These are phyloP conservation scores for Asterophora lycoperdoides DNA, from an alignment of 768 basidiomycete species.

Conservation along the genomic window DNA sequence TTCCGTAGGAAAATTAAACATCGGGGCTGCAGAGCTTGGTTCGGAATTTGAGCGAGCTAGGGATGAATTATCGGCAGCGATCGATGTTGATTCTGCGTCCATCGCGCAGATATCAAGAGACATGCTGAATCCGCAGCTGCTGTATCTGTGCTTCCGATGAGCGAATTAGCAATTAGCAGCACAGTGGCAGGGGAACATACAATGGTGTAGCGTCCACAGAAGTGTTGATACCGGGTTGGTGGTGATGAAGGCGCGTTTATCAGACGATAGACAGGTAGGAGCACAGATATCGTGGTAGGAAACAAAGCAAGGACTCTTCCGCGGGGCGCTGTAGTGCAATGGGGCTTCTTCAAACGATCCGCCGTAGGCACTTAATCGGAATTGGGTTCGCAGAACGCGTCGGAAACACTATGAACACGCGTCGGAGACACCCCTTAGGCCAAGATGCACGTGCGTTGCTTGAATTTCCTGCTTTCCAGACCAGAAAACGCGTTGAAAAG, in stretches of 20 bases:
- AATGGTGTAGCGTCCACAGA: background rate
- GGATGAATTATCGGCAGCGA: background rate
- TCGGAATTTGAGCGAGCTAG: background rate
- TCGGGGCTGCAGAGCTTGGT: background rate
- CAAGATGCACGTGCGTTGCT: too few species aligned
- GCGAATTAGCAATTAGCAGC: slow-evolving; percentile 2
- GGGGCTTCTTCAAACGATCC: too few species aligned
- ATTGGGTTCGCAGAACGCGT: background rate
- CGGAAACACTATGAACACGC: too few species aligned
- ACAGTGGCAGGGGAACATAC: too few species aligned
- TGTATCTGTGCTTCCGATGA: too few species aligned
- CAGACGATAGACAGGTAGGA: background rate
- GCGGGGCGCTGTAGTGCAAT: background rate
- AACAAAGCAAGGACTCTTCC: background rate
- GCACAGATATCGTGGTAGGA: too few species aligned
- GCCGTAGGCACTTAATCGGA: too few species aligned
- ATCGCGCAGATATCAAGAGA: background rate
- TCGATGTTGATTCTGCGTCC: background rate
- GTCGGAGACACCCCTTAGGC: too few species aligned
- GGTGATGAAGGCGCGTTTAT: background rate
- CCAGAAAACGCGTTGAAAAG: too few species aligned
- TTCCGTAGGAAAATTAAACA: slow-evolving; percentile 12
- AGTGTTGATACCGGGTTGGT: background rate
- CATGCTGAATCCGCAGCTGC: background rate
- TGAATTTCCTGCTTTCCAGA: too few species aligned